These are phyloP conservation scores for Aspergillus caelatus DNA, from an alignment of 2,329 filamentous ascomycete species.

Conservation along the genomic window DNA sequence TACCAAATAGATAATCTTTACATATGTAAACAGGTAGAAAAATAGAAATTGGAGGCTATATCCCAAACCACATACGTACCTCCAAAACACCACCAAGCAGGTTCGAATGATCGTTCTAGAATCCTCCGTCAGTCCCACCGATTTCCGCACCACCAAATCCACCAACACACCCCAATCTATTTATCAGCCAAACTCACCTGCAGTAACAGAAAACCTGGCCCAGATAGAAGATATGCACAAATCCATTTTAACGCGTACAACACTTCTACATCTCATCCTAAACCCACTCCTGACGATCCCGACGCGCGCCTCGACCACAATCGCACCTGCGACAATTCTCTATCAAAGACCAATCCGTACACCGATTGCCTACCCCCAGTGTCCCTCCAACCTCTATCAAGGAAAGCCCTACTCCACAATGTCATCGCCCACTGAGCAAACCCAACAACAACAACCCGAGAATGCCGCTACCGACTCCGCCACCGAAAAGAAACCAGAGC, in stretches of 20 bases:
- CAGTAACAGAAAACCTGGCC: neutral
- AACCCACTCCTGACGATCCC: slow-evolving; percentile 21
- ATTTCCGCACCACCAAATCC: neutral
- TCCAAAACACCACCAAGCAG: neutral
- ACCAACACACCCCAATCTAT: neutral
- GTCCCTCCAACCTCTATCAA: slow-evolving; percentile 22
- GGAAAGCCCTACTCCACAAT: slow-evolving; percentile 26
- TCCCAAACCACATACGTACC: neutral
- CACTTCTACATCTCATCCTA: slow-evolving; percentile 29
- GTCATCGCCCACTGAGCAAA: slow-evolving; percentile 18
- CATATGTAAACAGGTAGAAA: neutral
- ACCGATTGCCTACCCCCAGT: slow-evolving; percentile 32
- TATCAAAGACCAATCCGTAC: slow-evolving; percentile 18
- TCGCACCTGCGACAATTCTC: slow-evolving; percentile 10
- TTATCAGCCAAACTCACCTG: neutral
- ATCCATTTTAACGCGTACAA: slow-evolving; percentile 29
- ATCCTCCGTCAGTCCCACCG: slow-evolving; percentile 13
- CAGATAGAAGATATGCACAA: slow-evolving; percentile 28
- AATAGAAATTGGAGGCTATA: neutral
- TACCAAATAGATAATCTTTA: neutral
- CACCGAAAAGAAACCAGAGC: slow-evolving; percentile 17
- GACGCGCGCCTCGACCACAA: slow-evolving; percentile 23
- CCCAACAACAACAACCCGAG: slow-evolving; percentile 14
- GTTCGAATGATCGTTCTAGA: slow-evolving; percentile 23
- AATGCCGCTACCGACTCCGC: neutral